These are phyloP conservation scores for Xerocomus brunneocitrinus DNA, from an alignment of 768 basidiomycete genomes.

Conservation along the genomic window DNA sequence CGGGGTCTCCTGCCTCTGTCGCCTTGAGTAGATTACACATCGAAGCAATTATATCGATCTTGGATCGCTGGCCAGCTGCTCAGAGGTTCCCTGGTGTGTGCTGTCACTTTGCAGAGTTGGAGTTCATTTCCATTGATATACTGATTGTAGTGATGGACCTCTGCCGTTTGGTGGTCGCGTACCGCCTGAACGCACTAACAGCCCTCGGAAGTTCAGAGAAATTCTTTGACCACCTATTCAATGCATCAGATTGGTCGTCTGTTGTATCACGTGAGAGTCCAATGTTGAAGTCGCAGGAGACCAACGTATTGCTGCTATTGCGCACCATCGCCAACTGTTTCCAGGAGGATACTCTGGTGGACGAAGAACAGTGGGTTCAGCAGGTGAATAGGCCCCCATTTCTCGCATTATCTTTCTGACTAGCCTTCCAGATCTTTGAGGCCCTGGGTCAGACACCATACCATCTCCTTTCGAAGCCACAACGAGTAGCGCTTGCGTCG, in stretches of 20 bases:
- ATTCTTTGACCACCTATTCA: conserved; percentile 61
- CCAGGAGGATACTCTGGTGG: conserved; percentile 45
- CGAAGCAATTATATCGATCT: conserved; percentile 56
- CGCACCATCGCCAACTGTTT: conserved; percentile 79
- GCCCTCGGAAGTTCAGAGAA: conserved; percentile 39
- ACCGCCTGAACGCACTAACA: conserved; percentile 50
- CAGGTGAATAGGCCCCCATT: conserved; percentile 35
- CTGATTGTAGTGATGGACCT: conserved; percentile 72
- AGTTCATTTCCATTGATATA: not conserved
- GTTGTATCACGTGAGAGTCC: conserved; percentile 47
- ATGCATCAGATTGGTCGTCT: conserved; percentile 58
- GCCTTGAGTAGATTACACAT: conserved; percentile 47
- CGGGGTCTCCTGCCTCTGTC: conserved; percentile 25
- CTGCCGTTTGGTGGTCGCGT: conserved; percentile 67
- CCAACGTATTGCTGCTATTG: conserved; percentile 76
- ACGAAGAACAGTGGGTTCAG: conserved; percentile 46
- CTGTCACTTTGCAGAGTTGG: not conserved
- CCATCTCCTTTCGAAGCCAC: conserved; percentile 56
- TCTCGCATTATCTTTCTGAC: conserved; percentile 5
- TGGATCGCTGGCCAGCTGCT: conserved; percentile 70
- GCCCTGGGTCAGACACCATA: conserved; percentile 49
- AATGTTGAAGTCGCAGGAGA: conserved; percentile 70
- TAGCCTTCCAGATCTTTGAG: conserved; percentile 49
- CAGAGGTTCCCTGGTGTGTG: conserved; percentile 67
- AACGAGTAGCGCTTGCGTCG: conserved; percentile 75